Evolutionary conservation across 768 basidiomycete species (phyloP), one percentile per base, ranked within the genome.

Genomic region (Psilocybe subaeruginosa): DNA sequence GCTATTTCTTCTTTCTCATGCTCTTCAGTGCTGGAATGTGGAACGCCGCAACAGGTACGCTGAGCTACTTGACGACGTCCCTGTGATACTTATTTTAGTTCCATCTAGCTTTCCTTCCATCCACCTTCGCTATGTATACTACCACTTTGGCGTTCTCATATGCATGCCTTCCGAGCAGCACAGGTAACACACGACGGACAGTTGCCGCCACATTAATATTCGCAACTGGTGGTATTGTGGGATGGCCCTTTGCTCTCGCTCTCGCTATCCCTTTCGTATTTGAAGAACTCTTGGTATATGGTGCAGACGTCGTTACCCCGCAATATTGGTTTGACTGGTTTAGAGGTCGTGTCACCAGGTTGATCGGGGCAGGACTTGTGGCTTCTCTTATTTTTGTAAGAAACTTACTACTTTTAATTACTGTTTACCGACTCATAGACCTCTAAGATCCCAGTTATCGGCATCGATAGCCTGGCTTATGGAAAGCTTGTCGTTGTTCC

Each of bases 121-220:
- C 97, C 14, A 89, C 95, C 9, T 98, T 99, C 70, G 88, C 95
- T 3, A 95, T 99, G 93, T 95, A 94, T 75, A 85, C 90, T 56
- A 88, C 85, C 47, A 85, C 89, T 63, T 76, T 96, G 54, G 97
- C 93, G 3, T 89, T 85, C 61, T 85, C 93, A 0, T 91, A 83
- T 66, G 84, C 84, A 2, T 71, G 91, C 46, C 78, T 81, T 46
- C 86, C 89, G 3, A 78, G 90, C 0, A 86, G 81, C 66, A 69
- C 78, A 63, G 68, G 71, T 43, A 82, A 89, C 69, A 70, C 77
- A 61, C 78, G 77, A 49, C 81, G 90, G 35, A 88, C 90, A 8
- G 72, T 90, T 29, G 75, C 80, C 7, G 86, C 91, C 0, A 92
- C 92, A 0, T 60, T 90, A 49, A 75, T 82, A 51, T 93, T 95